Base-by-base conservation (phyloP, 805 yeast species). In the Candida montana region DNA sequence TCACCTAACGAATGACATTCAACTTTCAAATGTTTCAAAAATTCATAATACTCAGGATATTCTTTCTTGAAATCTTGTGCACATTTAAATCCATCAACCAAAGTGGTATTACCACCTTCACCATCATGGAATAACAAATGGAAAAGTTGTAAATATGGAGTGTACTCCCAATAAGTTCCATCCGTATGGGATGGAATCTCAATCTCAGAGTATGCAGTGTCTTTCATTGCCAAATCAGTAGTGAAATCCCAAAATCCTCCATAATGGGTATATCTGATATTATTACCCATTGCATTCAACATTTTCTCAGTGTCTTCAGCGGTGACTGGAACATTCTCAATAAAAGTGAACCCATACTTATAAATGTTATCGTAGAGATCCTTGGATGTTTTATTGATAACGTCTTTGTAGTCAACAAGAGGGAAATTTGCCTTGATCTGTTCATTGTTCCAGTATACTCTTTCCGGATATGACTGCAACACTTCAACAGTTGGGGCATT, bases 161-260 rank as follows among this genome's bases (percentile, higher is more conserved):
- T 76, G 45, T 81, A 81, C 15, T 77, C 69, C 82, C 85, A 81
- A 54, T 81, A 82, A 2, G 87, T 81, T 5, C 88, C 88, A 57
- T 81, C 88, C 2, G 87, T 81, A 52, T 81, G 89, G 10, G 75
- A 62, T 7, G 75, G 74, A 38, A 81, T 75, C 47, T 77, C 82
- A 41, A 80, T 66, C 52, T 79, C 78, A 13, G 87, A 81, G 56
- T 81, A 81, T 3, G 89, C 89, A 4, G 85, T 79, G 53, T 81
- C 89, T 44, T 76, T 74, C 62, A 75, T 78, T 35, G 79, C 69
- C 52, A 81, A 63, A 52, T 81, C 84, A 5, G 84, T 71, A 10
- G 88, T 81, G 59, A 82, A 81, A 55, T 80, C 86, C 87, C 88
- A 82, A 61, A 82, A 81, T 1, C 84, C 87, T n/a, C 87, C 88